Evolutionary conservation across 805 yeast genomes (phyloP), one percentile per base, ranked within the genome.

Genomic region (Zygotorulaspora florentina): DNA sequence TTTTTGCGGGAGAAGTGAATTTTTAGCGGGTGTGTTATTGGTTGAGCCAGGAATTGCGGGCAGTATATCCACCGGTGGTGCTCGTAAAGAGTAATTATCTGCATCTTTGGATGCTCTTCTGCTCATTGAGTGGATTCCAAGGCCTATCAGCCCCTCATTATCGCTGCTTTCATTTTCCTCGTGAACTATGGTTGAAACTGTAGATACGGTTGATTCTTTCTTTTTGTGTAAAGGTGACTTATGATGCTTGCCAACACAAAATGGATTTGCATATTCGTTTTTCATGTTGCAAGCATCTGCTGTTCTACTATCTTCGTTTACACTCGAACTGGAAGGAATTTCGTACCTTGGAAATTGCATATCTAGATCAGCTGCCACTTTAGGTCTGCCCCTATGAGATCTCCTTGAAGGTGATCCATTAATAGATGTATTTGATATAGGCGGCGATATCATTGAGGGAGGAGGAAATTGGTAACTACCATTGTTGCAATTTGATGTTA

Each of bases 391-490:
- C 29, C 36, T 35, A 16, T 34, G 39, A n/a, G 42, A 16, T 29
- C 41, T 43, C 39, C 55, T 42, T 44, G 57, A 33, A 39, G 61
- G 52, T 40, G 65, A 61, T 6, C 65, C 66, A 41, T 55, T 58
- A 29, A 60, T 44, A 2, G 65, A 57, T 0, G 58, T 52, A 34
- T 48, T 54, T n/a, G 64, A 50, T 3, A 47, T 43, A 2, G 64
- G 54, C 9, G 54, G 56, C 8, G 56, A 55, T 45, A 50, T 38
- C 42, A 47, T 42, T 8, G 50, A 35, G 23, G 64, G 64, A 8
- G 67, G 65, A n/a, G 69, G 69, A 39, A 65, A 65, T 42, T 61
- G 59, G 45, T 62, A 65, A n/a, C 51, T 55, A 10, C 67, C 69
- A 30, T 47, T 50, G 11, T 54, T 52, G n/a, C 62, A 58, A 43